A percentile compares a stretch with the other conserved stretches of the same genome.
Conservation (phyloP, 306 rosid genomes). For the Cucurbita argyrosperma region DNA sequence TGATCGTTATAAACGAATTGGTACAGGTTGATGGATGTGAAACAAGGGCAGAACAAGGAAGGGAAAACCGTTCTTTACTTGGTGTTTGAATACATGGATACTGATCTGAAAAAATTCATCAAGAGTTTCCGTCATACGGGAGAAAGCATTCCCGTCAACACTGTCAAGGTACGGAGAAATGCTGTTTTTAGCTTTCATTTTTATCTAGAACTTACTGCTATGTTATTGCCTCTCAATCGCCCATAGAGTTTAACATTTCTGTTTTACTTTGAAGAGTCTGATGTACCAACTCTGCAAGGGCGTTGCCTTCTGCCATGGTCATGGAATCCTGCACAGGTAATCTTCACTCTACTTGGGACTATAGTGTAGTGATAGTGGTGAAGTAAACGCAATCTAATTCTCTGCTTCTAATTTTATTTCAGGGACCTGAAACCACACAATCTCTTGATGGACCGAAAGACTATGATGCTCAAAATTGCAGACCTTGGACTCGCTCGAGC, state of each 20-base stretch:
- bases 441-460: constrained; percentile 77
- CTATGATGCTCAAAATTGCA: constrained; percentile 76
- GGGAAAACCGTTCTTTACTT: constrained; percentile 80
- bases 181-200: background rate
- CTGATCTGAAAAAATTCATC: constrained; percentile 76
- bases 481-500: constrained; percentile 95
- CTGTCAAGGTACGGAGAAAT: constrained; percentile 30
- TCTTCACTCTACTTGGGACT: background rate
- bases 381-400: background rate
- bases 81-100: constrained; percentile 89
- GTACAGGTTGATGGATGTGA: constrained; percentile 66
- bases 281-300: constrained; percentile 97
- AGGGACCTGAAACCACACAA: constrained; percentile 97
- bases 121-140: constrained; percentile 54
- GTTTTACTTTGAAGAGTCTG: constrained; percentile 30
- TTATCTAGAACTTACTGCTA: background rate
- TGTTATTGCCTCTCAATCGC: background rate
- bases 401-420: background rate
- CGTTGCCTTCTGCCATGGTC: constrained; percentile 94
- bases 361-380: background rate
- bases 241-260: background rate
- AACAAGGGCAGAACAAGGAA: constrained; percentile 84
- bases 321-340: constrained; percentile 83
- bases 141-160: constrained; percentile 27
- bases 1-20: background rate